Conservation (phyloP, 257 asterid genomes). For the Rauvolfia tetraphylla region DNA sequence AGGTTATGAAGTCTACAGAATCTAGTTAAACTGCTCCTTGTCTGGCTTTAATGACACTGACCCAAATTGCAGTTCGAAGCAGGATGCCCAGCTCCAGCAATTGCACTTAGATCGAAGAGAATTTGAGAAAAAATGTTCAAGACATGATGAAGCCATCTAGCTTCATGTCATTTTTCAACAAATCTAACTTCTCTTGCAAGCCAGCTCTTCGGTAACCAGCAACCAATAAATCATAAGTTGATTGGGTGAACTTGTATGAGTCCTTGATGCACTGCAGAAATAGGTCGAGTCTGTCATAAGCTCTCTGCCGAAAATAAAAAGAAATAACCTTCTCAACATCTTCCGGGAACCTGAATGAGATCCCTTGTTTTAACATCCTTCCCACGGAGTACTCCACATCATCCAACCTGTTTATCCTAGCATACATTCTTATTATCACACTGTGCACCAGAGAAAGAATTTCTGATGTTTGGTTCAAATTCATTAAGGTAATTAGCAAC, state of each 20-base stretch:
- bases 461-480: slow-evolving; percentile 27
- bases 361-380: slow-evolving; percentile 6
- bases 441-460: slow-evolving; percentile 33
- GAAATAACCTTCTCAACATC: slow-evolving; percentile 52
- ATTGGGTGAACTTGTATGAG: slow-evolving; percentile 29
- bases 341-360: slow-evolving; percentile 32
- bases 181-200: slow-evolving; percentile 24
- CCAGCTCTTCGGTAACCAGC: slow-evolving; percentile 51
- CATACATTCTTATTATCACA: slow-evolving; percentile 32
- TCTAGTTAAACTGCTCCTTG: neutral
- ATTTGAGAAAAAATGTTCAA: neutral
- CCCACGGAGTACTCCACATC: slow-evolving; percentile 48
- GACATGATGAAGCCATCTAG: slow-evolving; percentile 19
- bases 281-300: slow-evolving; percentile 41
- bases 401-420: slow-evolving; percentile 38
- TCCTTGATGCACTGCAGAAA: slow-evolving; percentile 34
- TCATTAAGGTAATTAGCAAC: slow-evolving; percentile 20
- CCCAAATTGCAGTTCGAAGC: neutral
- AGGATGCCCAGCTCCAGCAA: neutral
- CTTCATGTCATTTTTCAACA: slow-evolving; percentile 39
- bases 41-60: neutral
- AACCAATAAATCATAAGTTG: slow-evolving; percentile 39
- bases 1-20: neutral
- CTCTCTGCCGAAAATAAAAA: slow-evolving; percentile 42
- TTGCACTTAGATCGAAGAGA: neutral